Evolutionary conservation across 441 rosid species (phyloP).

Genomic region (Bruguiera hainesii): DNA sequence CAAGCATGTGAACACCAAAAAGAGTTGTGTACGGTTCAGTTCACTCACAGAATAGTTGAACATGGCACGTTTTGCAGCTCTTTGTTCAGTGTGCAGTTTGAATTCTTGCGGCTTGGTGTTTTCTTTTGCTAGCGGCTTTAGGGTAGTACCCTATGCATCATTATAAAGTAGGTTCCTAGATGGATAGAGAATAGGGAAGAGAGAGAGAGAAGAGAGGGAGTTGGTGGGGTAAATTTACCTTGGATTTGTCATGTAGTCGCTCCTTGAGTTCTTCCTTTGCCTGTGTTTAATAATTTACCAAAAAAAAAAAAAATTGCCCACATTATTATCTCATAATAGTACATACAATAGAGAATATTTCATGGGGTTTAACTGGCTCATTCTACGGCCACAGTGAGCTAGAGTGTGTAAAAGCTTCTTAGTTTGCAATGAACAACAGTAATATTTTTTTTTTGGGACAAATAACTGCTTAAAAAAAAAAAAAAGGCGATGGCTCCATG

Average conservation of each 20-base stretch:
- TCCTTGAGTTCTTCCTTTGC: slow-evolving; percentile 44
- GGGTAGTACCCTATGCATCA: slow-evolving; percentile 24
- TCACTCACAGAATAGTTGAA: slow-evolving; percentile 70
- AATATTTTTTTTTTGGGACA: too few relatives aligned
- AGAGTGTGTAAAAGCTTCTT: too few relatives aligned
- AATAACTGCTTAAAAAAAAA: too few relatives aligned
- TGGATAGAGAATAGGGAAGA: too few relatives aligned
- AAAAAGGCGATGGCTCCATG: too few relatives aligned
- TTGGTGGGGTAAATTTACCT: slow-evolving; percentile 12
- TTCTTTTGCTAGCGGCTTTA: slow-evolving; percentile 49
- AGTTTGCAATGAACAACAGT: too few relatives aligned
- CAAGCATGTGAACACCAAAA: not conserved
- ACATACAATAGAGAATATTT: too few relatives aligned
- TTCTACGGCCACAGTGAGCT: too few relatives aligned
- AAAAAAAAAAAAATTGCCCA: not conserved
- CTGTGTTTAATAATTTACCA: slow-evolving; percentile 20
- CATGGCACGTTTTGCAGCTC: slow-evolving; percentile 78
- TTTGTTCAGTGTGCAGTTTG: slow-evolving; percentile 71
- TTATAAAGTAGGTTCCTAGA: not conserved
- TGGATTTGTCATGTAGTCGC: slow-evolving; percentile 20
- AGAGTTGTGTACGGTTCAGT: not conserved
- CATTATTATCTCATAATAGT: too few relatives aligned
- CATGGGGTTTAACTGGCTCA: too few relatives aligned
- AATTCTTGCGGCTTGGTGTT: slow-evolving; percentile 62
- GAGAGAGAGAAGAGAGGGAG: not conserved